Percentiles rank a stretch among this genome's conserved stretches.
Evolutionary conservation across 1,284 basidiomycete genomes (phyloP).

Genomic region (Cerrena zonata): DNA sequence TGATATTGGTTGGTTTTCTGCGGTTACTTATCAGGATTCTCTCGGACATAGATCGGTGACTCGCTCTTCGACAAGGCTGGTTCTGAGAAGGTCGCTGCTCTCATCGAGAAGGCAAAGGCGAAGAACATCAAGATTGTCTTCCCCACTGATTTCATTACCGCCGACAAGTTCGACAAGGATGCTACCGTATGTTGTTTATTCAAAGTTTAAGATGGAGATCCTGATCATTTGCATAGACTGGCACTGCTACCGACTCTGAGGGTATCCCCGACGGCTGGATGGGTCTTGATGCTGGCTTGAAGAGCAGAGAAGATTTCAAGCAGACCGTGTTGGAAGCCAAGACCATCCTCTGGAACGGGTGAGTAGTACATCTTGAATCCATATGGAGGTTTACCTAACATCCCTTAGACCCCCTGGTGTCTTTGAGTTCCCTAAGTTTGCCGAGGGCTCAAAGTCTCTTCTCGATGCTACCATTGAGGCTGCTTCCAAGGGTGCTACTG

Average conservation of each 20-base stretch:
- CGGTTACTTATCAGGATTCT: slow-evolving; percentile 1
- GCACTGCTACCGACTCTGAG: slow-evolving; percentile 70
- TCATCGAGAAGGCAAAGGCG: slow-evolving; percentile 90
- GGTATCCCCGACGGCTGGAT: slow-evolving; percentile 93
- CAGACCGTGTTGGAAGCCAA: slow-evolving; percentile 82
- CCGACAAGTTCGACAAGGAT: slow-evolving; percentile 92
- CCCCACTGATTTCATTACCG: slow-evolving; percentile 92
- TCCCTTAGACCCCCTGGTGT: slow-evolving; percentile 80
- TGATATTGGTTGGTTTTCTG: no score
- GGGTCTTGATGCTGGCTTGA: slow-evolving; percentile 85
- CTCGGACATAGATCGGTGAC: slow-evolving; percentile 72
- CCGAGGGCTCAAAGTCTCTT: slow-evolving; percentile 78
- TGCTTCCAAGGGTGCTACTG: slow-evolving; percentile 79
- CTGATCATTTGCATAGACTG: slow-evolving; percentile 45
- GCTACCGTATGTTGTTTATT: slow-evolving; percentile 55
- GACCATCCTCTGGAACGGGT: slow-evolving; percentile 99
- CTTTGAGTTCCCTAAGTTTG: slow-evolving; percentile 93
- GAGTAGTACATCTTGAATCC: slow-evolving; percentile 10
- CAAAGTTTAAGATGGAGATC: background rate
- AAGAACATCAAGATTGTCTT: slow-evolving; percentile 94
- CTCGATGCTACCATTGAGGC: slow-evolving; percentile 88
- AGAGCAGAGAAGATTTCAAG: slow-evolving; percentile 78
- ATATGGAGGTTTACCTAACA: background rate
- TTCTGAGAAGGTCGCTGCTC: slow-evolving; percentile 76
- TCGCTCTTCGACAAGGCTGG: slow-evolving; percentile 93